These are phyloP conservation scores for Apophysomyces trapeziformis DNA, from an alignment of 371 early-diverging fungal genomes.

Conservation along the genomic window DNA sequence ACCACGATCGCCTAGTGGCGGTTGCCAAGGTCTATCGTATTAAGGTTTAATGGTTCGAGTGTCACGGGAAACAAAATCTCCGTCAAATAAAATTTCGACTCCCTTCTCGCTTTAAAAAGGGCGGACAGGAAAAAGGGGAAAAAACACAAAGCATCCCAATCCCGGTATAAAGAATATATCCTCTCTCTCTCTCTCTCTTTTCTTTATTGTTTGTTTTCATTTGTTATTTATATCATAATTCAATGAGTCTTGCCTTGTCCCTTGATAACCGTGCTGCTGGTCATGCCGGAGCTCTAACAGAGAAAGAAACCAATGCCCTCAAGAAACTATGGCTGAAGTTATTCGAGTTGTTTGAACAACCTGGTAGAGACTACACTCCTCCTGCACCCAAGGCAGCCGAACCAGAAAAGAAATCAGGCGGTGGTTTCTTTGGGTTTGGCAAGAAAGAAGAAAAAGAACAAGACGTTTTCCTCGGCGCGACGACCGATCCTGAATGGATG, in stretches of 20 bases:
- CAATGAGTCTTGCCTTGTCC: constrained; percentile 4
- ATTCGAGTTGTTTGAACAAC: constrained; percentile 51
- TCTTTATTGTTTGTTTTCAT: neutral
- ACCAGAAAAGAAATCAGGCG: constrained; percentile 17
- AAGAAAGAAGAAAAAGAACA: constrained; percentile 36
- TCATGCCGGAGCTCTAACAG: constrained; percentile 49
- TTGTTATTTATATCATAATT: neutral
- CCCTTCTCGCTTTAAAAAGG: constrained; percentile 2
- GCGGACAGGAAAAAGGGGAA: neutral
- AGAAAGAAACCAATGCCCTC: constrained; percentile 51
- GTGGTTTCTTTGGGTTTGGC: constrained; percentile 34
- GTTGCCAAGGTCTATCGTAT: constrained; percentile 19
- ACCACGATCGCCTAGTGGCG: constrained; percentile 4
- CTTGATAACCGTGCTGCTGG: constrained; percentile 28
- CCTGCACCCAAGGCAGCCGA: constrained; percentile 23
- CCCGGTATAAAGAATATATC: too few relatives aligned
- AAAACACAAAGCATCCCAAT: too few relatives aligned
- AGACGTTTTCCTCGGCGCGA: constrained; percentile 53
- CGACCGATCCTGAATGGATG: constrained; percentile 47
- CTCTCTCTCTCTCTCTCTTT: too few relatives aligned
- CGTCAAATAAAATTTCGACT: neutral
- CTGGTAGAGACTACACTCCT: constrained; percentile 23
- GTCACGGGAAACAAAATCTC: neutral
- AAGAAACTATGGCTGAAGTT: constrained; percentile 62
- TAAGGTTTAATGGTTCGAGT: constrained; percentile 8